A percentile compares a stretch with the other conserved stretches of the same genome.
These are phyloP conservation scores for Talaromyces piceae DNA, from an alignment of 2,329 filamentous ascomycete species.

Conservation along the genomic window DNA sequence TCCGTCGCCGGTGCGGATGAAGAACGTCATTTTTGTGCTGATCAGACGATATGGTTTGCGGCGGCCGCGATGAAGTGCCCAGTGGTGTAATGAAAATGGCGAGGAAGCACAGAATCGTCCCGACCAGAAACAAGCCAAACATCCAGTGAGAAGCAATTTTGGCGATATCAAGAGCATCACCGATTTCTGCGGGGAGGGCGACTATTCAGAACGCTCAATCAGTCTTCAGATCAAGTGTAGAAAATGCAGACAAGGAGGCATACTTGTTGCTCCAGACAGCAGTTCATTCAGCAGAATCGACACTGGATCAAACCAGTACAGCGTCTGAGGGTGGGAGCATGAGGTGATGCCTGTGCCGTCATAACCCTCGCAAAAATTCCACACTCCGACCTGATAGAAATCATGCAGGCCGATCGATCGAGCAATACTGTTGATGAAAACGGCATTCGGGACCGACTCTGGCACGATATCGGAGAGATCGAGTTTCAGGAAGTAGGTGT, in stretches of 20 bases:
- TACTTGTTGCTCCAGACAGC: slow-evolving; percentile 69
- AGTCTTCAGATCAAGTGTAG: slow-evolving; percentile 1
- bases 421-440: slow-evolving; percentile 79
- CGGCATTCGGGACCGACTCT: slow-evolving; percentile 60
- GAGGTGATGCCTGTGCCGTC: slow-evolving; percentile 58
- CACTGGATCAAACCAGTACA: slow-evolving; percentile 92
- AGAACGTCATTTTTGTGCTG: slow-evolving; percentile 18
- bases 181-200: slow-evolving; percentile 66
- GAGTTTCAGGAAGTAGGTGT: slow-evolving; percentile 78
- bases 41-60: slow-evolving; percentile 25
- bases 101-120: slow-evolving; percentile 61
- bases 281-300: slow-evolving; percentile 72
- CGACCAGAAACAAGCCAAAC: slow-evolving; percentile 79
- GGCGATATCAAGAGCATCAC: slow-evolving; percentile 66
- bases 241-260: slow-evolving; percentile 16
- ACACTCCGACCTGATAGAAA: slow-evolving; percentile 88
- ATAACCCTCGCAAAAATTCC: slow-evolving; percentile 89
- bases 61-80: slow-evolving; percentile 39
- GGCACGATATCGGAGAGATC: slow-evolving; percentile 77
- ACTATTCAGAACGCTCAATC: slow-evolving; percentile 39
- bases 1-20: slow-evolving; percentile 29
- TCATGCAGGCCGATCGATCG: slow-evolving; percentile 82
- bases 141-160: slow-evolving; percentile 71
- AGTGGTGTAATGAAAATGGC: slow-evolving; percentile 59
- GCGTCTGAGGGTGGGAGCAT: slow-evolving; percentile 61